These are phyloP conservation scores for Limonium bicolor DNA, from an alignment of 148 eudicot species.

Conservation along the genomic window DNA sequence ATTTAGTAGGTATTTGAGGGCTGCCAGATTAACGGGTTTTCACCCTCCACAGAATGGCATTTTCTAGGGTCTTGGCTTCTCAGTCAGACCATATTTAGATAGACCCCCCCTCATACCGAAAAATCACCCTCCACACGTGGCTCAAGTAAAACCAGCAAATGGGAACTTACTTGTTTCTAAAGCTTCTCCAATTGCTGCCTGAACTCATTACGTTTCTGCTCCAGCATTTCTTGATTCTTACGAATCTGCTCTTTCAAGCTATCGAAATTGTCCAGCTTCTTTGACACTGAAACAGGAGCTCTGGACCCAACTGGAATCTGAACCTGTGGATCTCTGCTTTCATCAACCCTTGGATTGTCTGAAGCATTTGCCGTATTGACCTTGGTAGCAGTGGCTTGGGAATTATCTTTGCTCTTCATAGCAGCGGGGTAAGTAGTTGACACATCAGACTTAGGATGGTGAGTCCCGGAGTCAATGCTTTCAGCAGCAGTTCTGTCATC, in stretches of 20 bases:
- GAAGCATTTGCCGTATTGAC: constrained; percentile 15
- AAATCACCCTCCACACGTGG: too few relatives aligned
- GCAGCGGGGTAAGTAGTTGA: constrained; percentile 17
- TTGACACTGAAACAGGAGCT: constrained; percentile 32
- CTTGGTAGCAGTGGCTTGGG: constrained; percentile 20
- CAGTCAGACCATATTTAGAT: too few relatives aligned
- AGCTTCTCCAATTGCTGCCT: constrained; percentile 53
- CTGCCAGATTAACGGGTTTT: too few relatives aligned
- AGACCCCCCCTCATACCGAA: too few relatives aligned
- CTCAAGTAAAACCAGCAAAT: too few relatives aligned
- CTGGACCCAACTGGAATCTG: constrained; percentile 26
- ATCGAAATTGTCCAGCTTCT: constrained; percentile 67
- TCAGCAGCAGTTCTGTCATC: constrained; percentile 30
- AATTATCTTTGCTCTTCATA: constrained; percentile 32
- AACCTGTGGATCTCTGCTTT: constrained; percentile 32
- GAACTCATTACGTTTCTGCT: constrained; percentile 64
- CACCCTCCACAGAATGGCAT: too few relatives aligned
- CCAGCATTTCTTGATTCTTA: constrained; percentile 88
- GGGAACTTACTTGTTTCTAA: constrained; percentile 62
- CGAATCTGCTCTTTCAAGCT: constrained; percentile 79
- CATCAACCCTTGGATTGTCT: constrained; percentile 13
- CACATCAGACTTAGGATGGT: constrained; percentile 18
- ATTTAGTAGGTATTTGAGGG: too few relatives aligned
- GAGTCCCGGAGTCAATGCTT: constrained; percentile 14
- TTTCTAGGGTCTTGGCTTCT: too few relatives aligned